Evolutionary conservation across 768 basidiomycete genomes (phyloP).

Genomic region (Scleroderma citrinum): DNA sequence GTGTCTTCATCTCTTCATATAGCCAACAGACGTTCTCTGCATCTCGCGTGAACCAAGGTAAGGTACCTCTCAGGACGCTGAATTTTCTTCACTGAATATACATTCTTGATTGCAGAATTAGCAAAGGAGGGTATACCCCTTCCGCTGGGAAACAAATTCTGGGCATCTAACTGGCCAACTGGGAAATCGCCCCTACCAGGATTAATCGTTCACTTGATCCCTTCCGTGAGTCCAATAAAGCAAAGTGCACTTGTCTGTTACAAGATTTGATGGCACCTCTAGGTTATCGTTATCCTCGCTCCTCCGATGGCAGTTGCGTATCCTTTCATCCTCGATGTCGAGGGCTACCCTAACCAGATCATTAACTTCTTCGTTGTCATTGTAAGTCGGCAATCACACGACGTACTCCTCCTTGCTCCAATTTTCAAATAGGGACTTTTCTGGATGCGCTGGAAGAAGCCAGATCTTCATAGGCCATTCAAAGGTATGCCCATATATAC

Average conservation of each 20-base stretch:
- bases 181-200: constrained; percentile 53
- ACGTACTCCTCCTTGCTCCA: too few species aligned
- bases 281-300: constrained; percentile 49
- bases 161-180: constrained; percentile 60
- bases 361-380: constrained; percentile 51
- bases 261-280: constrained; percentile 32
- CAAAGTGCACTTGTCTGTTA: constrained; percentile 27
- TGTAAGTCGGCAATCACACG: constrained; percentile 28
- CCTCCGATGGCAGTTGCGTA: constrained; percentile 50
- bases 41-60: constrained; percentile 49
- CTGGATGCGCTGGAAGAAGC: constrained; percentile 48
- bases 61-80: neutral
- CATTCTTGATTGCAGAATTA: constrained; percentile 33
- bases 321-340: constrained; percentile 56
- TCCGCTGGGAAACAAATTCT: constrained; percentile 52
- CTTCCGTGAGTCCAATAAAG: constrained; percentile 32
- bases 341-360: constrained; percentile 45
- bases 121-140: constrained; percentile 61
- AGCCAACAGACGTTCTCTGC: constrained; percentile 42
- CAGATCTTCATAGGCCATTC: constrained; percentile 44
- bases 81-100: neutral
- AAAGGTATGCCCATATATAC: constrained; percentile 31
- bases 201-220: constrained; percentile 49
- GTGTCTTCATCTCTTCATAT: neutral
- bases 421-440: constrained; percentile 41